Conservation (phyloP, 1,139 yeast species). For the Saccharomyces hybrid region DNA sequence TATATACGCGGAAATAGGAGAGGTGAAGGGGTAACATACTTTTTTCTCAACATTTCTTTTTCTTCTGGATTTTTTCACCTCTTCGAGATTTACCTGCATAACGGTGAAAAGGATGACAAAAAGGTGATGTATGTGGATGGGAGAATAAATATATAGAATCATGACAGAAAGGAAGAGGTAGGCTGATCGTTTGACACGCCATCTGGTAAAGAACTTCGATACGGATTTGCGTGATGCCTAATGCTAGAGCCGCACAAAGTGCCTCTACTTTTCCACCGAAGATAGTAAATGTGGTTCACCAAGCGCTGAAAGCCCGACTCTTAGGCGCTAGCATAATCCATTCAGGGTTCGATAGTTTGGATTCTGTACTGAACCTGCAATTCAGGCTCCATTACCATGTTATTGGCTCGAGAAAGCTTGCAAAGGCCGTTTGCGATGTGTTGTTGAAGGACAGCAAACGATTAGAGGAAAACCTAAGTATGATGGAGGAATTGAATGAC, state of each 20-base stretch:
- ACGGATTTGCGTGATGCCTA: not conserved
- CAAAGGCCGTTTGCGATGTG: slow-evolving; percentile 13
- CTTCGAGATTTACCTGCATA: not conserved
- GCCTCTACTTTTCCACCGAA: not conserved
- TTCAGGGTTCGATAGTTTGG: slow-evolving; percentile 17
- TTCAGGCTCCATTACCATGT: slow-evolving; percentile 26
- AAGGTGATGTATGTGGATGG: too few species aligned
- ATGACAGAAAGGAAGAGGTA: not conserved
- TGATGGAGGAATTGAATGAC: slow-evolving; percentile 4
- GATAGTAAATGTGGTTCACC: slow-evolving; percentile 9
- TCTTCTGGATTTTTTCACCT: not conserved
- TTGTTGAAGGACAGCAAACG: slow-evolving; percentile 19
- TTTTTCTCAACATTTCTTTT: not conserved
- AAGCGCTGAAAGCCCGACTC: slow-evolving; percentile 20
- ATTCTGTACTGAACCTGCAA: slow-evolving; percentile 23
- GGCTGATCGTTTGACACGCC: not conserved
- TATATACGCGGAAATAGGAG: not conserved
- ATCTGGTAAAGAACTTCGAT: not conserved
- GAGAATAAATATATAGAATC: too few species aligned
- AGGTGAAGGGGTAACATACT: not conserved
- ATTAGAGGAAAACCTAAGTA: slow-evolving; percentile 11
- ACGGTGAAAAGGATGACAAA: not conserved
- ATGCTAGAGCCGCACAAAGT: not conserved
- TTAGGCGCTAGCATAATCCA: slow-evolving; percentile 22
- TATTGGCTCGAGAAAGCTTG: slow-evolving; percentile 8